Evolutionary conservation across 352 stramenopile species (phyloP).

Genomic region (Globisporangium rhizosaccharum): DNA sequence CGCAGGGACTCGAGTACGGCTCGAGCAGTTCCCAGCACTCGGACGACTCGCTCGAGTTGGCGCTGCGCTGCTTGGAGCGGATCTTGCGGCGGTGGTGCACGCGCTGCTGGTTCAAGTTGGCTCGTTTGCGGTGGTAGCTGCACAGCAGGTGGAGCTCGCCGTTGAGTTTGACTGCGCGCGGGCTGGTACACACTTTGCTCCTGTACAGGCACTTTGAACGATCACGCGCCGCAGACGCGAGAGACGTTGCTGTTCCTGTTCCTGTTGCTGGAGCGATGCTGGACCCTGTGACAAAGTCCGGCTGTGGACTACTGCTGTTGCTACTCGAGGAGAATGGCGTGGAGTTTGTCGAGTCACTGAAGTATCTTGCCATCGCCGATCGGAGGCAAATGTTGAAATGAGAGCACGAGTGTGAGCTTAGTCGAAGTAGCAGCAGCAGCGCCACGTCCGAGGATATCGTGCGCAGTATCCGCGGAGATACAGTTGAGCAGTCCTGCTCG

Average conservation of each 20-base stretch:
- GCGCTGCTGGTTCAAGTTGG: slow-evolving; percentile 35
- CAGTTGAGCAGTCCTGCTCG: background rate
- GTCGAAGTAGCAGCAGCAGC: background rate
- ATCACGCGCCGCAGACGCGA: background rate
- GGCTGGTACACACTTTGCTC: slow-evolving; percentile 27
- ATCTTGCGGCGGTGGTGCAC: slow-evolving; percentile 26
- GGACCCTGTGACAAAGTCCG: background rate
- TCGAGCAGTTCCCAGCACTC: background rate
- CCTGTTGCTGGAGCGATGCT: background rate
- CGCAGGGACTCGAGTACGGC: background rate
- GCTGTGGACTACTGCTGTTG: background rate
- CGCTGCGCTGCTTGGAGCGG: background rate
- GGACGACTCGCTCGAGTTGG: background rate
- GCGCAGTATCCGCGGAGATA: background rate
- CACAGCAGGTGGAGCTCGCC: slow-evolving; percentile 33
- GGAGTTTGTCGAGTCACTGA: no score
- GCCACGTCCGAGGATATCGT: background rate
- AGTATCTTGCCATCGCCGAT: no score
- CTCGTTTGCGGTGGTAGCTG: slow-evolving; percentile 28
- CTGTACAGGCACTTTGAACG: slow-evolving; percentile 12
- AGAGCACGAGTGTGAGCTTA: background rate
- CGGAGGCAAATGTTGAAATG: background rate
- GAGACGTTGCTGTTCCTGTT: background rate
- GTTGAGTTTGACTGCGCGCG: slow-evolving; percentile 33
- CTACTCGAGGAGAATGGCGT: background rate